Evolutionary conservation across 352 stramenopile genomes (phyloP).

Genomic region (Phytophthora syringae): DNA sequence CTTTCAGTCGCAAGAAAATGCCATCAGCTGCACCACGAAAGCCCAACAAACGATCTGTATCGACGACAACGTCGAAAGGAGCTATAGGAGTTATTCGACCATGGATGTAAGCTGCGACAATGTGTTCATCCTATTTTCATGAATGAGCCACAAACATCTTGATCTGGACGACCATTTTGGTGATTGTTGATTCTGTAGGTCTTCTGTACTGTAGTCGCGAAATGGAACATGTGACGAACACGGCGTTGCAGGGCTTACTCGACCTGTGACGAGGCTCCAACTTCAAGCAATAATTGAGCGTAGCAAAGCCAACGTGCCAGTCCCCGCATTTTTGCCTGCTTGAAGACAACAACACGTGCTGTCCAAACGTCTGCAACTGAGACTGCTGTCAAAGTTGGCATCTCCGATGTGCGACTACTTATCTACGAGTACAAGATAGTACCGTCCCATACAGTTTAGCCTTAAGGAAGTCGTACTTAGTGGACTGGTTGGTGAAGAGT

Average conservation of each 20-base stretch:
- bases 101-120: constrained; percentile 36
- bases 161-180: no score
- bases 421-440: no score
- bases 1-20: constrained; percentile 27
- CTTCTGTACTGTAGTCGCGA: neutral
- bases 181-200: no score
- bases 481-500: no score
- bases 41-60: constrained; percentile 15
- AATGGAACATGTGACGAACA: constrained; percentile 22
- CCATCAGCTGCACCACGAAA: constrained; percentile 16
- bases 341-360: constrained; percentile 11
- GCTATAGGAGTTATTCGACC: constrained; percentile 32
- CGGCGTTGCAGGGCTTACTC: constrained; percentile 10
- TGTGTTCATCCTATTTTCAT: no score
- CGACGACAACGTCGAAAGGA: constrained; percentile 25
- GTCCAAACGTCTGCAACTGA: constrained; percentile 1
- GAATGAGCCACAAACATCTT: no score
- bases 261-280: constrained; percentile 27
- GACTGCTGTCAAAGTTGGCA: no score
- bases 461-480: no score
- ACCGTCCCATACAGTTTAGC: no score
- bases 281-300: constrained; percentile 11
- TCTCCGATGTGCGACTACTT: no score
- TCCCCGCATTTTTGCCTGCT: constrained; percentile 23
- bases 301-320: constrained; percentile 10